A percentile compares a stretch with the other conserved stretches of the same genome.
Conservation (phyloP, 805 yeast species). For the Sugiyamaella lignohabitans region DNA sequence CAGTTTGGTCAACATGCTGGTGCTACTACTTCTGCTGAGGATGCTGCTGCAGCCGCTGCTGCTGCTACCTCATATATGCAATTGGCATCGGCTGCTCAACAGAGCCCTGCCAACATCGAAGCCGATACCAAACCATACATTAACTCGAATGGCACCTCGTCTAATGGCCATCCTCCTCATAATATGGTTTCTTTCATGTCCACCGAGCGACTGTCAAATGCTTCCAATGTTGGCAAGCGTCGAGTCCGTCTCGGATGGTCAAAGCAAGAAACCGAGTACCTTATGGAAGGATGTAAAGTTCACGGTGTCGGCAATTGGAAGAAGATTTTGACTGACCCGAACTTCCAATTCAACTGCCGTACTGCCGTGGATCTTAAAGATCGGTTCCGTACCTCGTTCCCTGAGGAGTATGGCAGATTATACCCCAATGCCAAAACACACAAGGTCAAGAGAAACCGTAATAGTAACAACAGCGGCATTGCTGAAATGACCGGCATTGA, state of each 20-base stretch:
- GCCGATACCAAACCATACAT: no score
- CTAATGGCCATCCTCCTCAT: slow-evolving; percentile 4
- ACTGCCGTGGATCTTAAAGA: slow-evolving; percentile 43
- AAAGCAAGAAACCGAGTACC: slow-evolving; percentile 37
- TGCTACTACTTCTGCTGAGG: slow-evolving; percentile 1
- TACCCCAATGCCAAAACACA: slow-evolving; percentile 43
- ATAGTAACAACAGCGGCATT: not conserved
- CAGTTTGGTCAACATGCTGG: not conserved
- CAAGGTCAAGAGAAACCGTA: slow-evolving; percentile 26
- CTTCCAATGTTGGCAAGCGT: slow-evolving; percentile 24
- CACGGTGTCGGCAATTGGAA: slow-evolving; percentile 44
- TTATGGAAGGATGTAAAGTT: slow-evolving; percentile 38
- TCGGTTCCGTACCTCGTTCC: slow-evolving; percentile 40
- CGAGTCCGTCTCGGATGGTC: slow-evolving; percentile 38
- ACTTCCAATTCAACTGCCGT: slow-evolving; percentile 36
- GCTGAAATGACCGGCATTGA: not conserved
- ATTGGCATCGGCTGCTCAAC: slow-evolving; percentile 11
- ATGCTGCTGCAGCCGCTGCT: slow-evolving; percentile 2
- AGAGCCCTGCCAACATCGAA: slow-evolving; percentile 1
- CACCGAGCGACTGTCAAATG: slow-evolving; percentile 2
- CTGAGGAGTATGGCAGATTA: slow-evolving; percentile 39
- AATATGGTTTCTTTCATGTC: slow-evolving; percentile 11
- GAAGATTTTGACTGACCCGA: slow-evolving; percentile 38
- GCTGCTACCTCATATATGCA: slow-evolving; percentile 10
- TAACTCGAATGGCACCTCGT: not conserved